Evolutionary conservation across 352 stramenopile genomes (phyloP), one percentile per base, ranked within the genome.

Genomic region (Phytopythium vexans): DNA sequence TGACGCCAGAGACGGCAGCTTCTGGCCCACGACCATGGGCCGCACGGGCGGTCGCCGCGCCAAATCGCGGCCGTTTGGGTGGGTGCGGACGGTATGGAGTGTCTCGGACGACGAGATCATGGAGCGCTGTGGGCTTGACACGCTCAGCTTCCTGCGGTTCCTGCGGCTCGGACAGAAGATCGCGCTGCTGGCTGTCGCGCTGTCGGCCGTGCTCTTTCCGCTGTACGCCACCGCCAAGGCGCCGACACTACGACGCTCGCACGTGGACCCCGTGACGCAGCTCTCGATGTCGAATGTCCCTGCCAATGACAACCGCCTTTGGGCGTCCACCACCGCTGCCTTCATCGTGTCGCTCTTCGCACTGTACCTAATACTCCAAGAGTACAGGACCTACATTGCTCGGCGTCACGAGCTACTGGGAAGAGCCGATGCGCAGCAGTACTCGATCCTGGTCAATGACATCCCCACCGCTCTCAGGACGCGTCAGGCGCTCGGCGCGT

Each of bases 231-330:
- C 80, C 8, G 76, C 76, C 14, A 54, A 45, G 8, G 45, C 60
- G 9, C 57, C 39, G 5, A 51, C 45, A 10, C 70, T 55, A 4
- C 66, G 33, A 46, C 50, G 41, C 21, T 49, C 53, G 5, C 31
- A 40, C 3, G 63, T 84, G 36, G 83, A 93, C 40, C 66, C 75
- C 11, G 51, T 93, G 32, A 69, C 72, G 39, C 62, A 64, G 31
- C 86, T 93, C 54, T 89, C 70, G 33, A 88, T 93, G 79, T 89
- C 77, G 34, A 93, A 90, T 57, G 58, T 93, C 48, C 59, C 66
- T 2, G 69, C 68, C 43, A 48, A 54, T 6, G 82, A 81, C 46
- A 60, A 56, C 15, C 63, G 80, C 15, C 55, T 93, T n/a, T 93
- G 83, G 83, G 80, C 72, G 14, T 67, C 74, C 1, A 82, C 70